phyloP scores from a whole-genome alignment of 768 basidiomycete genomes.

The Trametes sanguinea region DNA sequence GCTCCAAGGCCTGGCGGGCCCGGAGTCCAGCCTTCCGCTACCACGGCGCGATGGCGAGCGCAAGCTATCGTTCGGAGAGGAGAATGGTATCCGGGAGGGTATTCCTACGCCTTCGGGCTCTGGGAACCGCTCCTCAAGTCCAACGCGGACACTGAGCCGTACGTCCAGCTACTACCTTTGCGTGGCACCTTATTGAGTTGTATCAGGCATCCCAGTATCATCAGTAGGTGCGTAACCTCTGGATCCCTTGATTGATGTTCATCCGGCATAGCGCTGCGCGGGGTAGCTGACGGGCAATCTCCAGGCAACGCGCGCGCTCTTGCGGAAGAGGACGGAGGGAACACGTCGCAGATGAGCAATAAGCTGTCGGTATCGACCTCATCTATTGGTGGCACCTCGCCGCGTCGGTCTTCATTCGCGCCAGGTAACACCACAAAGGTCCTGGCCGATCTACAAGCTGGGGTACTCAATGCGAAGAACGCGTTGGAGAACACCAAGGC shows the following conservation, averaged over 20 bases:
- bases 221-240: slow-evolving; percentile 65
- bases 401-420: slow-evolving; percentile 62
- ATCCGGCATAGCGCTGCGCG: slow-evolving; percentile 14
- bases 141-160: slow-evolving; percentile 81
- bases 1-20: slow-evolving; percentile 69
- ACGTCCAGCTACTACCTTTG: slow-evolving; percentile 40
- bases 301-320: slow-evolving; percentile 83
- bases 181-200: slow-evolving; percentile 3
- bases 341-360: slow-evolving; percentile 29
- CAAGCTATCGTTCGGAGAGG: slow-evolving; percentile 37
- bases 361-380: slow-evolving; percentile 34
- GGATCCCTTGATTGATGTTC: not conserved
- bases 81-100: slow-evolving; percentile 71
- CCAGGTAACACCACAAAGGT: slow-evolving; percentile 87
- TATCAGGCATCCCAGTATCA: slow-evolving; percentile 44
- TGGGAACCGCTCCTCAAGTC: slow-evolving; percentile 64
- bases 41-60: slow-evolving; percentile 53
- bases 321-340: slow-evolving; percentile 69
- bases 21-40: slow-evolving; percentile 73
- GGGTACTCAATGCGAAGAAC: slow-evolving; percentile 74
- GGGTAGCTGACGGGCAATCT: slow-evolving; percentile 12
- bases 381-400: slow-evolving; percentile 45
- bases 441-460: slow-evolving; percentile 82
- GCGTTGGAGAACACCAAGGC: slow-evolving; percentile 86
- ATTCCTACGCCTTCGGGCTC: slow-evolving; percentile 52